Conservation (phyloP, 257 asterid genomes). For the Primulina tabacum region DNA sequence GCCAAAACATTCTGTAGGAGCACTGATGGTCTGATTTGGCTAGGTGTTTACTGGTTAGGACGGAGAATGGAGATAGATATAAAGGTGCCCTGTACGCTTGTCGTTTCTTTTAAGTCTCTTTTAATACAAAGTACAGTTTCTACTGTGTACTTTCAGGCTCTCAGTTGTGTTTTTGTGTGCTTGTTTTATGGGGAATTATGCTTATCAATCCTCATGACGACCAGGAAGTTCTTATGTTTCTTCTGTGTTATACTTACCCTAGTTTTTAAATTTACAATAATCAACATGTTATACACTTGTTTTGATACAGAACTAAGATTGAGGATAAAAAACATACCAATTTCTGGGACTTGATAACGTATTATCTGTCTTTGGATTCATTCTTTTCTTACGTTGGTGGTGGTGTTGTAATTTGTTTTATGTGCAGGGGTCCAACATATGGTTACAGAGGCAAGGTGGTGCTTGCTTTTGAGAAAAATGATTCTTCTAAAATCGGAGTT, state of each 20-base stretch:
- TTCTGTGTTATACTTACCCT: not conserved
- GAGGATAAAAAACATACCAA: not conserved
- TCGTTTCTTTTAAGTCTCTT: not conserved
- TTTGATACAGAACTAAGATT: not conserved
- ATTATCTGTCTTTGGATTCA: conserved; percentile 18
- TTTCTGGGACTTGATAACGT: conserved; percentile 12
- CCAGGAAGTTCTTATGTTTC: not conserved
- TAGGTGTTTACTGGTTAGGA: not conserved
- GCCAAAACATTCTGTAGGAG: not conserved
- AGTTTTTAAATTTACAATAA: too few species aligned
- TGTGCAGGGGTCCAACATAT: conserved; percentile 68
- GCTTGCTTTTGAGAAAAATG: conserved; percentile 84
- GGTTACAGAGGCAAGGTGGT: conserved; percentile 81
- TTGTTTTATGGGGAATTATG: not conserved
- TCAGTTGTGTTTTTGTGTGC: not conserved
- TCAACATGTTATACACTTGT: too few species aligned
- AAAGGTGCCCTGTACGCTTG: not conserved
- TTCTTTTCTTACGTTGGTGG: conserved; percentile 14
- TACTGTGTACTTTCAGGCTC: too few species aligned
- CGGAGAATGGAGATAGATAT: not conserved
- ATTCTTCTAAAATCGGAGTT: conserved; percentile 82
- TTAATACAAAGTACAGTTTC: not conserved
- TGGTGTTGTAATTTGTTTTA: conserved; percentile 21
- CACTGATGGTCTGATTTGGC: not conserved
- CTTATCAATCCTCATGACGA: not conserved